Evolutionary conservation across 768 basidiomycete genomes (phyloP), one percentile per base, ranked within the genome.

Genomic region (Symmetrospora coprosmae): DNA sequence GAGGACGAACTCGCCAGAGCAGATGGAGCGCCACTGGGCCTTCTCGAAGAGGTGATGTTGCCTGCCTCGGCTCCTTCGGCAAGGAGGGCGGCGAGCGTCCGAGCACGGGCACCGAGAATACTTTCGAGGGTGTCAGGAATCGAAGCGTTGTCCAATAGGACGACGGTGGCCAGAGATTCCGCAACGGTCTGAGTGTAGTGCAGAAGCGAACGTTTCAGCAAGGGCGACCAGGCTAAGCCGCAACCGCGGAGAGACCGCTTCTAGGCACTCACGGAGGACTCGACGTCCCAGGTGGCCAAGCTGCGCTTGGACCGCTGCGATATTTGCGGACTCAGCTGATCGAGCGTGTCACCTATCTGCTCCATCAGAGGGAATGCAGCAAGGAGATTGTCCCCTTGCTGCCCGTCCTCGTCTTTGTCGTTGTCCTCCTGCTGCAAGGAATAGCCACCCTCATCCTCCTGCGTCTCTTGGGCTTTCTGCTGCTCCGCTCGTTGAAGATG

Each of bases 361-460:
- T 65, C 65, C n/a, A 68, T 60, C n/a, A 69, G 63, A 6, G 68
- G 68, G 46, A 69, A 69, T 17, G 55, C 39, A 2, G 56, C 61
- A 21, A 30, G 21, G 0, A 68, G 11, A 0, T 40, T 52, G 8
- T 16, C 40, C 33, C 47, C 48, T 8, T 49, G 60, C 1, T 53
- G 49, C 2, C 58, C 66, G 0, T 50, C 50, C n/a, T 58, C 41
- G 1, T 50, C 52, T 2, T 34, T 27, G 30, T 51, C 49, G 17
- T 50, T 33, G n/a, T n/a, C n/a, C n/a, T n/a, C n/a, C n/a, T n/a
- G n/a, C n/a, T n/a, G n/a, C n/a, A n/a, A n/a, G n/a, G n/a, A n/a
- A n/a, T n/a, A n/a, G 2, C 28, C 59, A 58, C 25, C 33, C 8
- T 25, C 34, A 23, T 50, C 48, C 16, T 55, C 38, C 16, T 48